These are phyloP conservation scores for Phytophthora syringae DNA, from an alignment of 352 stramenopile species.

Conservation along the genomic window DNA sequence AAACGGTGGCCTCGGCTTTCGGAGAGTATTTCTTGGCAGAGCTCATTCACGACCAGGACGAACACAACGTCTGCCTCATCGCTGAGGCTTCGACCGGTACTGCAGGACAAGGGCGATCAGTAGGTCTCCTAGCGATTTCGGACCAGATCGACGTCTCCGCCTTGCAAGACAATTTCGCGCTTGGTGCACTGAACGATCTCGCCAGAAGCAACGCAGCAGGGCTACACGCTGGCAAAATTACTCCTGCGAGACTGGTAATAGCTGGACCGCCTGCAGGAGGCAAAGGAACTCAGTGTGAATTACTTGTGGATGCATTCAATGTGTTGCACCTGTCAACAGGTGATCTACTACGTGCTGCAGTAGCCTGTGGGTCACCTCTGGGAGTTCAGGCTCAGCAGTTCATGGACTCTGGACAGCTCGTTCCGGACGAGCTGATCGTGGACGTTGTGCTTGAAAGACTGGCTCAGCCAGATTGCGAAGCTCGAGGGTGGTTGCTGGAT, in stretches of 20 bases:
- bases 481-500: conserved; percentile 93
- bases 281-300: conserved; percentile 96
- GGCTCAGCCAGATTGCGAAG: conserved; percentile 79
- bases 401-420: conserved; percentile 90
- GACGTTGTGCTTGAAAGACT: conserved; percentile 81
- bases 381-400: conserved; percentile 86
- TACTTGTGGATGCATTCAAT: conserved; percentile 87
- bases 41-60: conserved; percentile 90
- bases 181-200: conserved; percentile 83
- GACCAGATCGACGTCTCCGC: conserved; percentile 84
- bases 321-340: conserved; percentile 93
- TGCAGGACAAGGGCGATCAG: conserved; percentile 44
- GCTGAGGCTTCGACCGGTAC: conserved; percentile 42
- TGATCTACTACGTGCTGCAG: conserved; percentile 91
- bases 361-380: conserved; percentile 59
- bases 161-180: conserved; percentile 88
- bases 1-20: conserved; percentile 73
- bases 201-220: conserved; percentile 41
- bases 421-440: conserved; percentile 95
- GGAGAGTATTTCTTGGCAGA: conserved; percentile 94
- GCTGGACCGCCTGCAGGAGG: conserved; percentile 90
- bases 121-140: conserved; percentile 84
- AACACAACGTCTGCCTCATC: conserved; percentile 85
- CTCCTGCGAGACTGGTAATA: conserved; percentile 79
- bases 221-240: conserved; percentile 35